These are phyloP conservation scores for Bathelium albidoporum DNA, from an alignment of 495 filamentous ascomycete species.

Conservation along the genomic window DNA sequence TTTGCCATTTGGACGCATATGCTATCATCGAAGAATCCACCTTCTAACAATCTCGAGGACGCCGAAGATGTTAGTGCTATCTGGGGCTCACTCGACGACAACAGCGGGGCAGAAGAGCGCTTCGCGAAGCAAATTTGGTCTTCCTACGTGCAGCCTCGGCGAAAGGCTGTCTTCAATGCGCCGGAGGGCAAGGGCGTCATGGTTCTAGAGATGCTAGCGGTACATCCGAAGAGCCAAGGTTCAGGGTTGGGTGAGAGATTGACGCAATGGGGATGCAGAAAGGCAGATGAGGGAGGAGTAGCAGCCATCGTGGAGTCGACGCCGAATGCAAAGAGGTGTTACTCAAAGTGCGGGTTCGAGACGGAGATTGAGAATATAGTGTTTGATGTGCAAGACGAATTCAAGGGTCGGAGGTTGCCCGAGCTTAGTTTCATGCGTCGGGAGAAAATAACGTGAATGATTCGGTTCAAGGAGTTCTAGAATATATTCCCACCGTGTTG, in stretches of 20 bases:
- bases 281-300: constrained; percentile 33
- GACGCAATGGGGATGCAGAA: constrained; percentile 36
- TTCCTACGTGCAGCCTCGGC: neutral
- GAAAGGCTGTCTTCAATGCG: neutral
- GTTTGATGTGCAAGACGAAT: neutral
- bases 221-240: constrained; percentile 16
- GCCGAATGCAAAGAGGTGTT: constrained; percentile 32
- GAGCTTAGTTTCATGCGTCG: neutral
- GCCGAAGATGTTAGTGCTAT: neutral
- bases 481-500: too few relatives aligned
- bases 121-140: neutral
- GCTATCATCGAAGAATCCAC: neutral
- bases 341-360: constrained; percentile 31
- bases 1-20: neutral
- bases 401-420: neutral
- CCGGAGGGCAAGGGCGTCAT: neutral
- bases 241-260: constrained; percentile 17
- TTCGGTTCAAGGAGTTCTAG: too few relatives aligned
- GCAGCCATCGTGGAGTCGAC: constrained; percentile 36
- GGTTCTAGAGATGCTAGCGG: constrained; percentile 13
- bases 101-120: neutral
- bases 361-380: neutral
- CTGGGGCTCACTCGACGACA: neutral
- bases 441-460: too few relatives aligned
- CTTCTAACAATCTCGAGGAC: neutral